phyloP scores from a whole-genome alignment of 495 filamentous ascomycete genomes.

The Aspergillus diversus region DNA sequence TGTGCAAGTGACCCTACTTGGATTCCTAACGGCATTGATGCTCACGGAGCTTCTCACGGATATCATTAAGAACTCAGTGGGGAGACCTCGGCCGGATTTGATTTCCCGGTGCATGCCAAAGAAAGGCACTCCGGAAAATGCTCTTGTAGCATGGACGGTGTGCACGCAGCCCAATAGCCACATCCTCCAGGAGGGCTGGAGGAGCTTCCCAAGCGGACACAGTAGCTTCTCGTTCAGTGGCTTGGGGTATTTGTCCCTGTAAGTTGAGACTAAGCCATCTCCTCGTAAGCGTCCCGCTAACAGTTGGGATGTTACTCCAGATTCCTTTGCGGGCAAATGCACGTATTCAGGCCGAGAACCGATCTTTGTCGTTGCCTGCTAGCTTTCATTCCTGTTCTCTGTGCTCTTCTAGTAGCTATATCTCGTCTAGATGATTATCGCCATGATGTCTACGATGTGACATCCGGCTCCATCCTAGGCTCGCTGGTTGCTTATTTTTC shows the following conservation, averaged over 20 bases:
- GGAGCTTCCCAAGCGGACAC: conserved; percentile 90
- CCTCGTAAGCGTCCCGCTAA: neutral
- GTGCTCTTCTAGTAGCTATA: conserved; percentile 84
- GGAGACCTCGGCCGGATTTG: conserved; percentile 87
- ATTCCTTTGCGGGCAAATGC: conserved; percentile 78
- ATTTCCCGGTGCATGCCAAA: conserved; percentile 83
- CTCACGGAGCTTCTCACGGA: conserved; percentile 86
- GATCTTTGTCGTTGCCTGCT: conserved; percentile 68
- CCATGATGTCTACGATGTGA: conserved; percentile 94
- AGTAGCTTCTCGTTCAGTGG: conserved; percentile 84
- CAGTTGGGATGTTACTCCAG: conserved; percentile 27
- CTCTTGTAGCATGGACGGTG: conserved; percentile 72
- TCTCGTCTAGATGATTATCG: conserved; percentile 93
- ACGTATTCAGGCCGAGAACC: conserved; percentile 73
- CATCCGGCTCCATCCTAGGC: conserved; percentile 73
- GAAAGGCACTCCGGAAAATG: conserved; percentile 63
- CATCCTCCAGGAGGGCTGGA: conserved; percentile 87
- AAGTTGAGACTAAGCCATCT: conserved; percentile 20
- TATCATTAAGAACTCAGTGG: conserved; percentile 87
- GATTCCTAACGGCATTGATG: conserved; percentile 74
- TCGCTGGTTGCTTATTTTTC: conserved; percentile 76
- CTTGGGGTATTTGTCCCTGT: conserved; percentile 77
- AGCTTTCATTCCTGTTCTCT: conserved; percentile 67
- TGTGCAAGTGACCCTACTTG: conserved; percentile 81
- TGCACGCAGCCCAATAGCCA: conserved; percentile 82